A percentile compares a stretch with the other conserved stretches of the same genome.
Evolutionary conservation across 768 basidiomycete species (phyloP).

Genomic region (Rhodosporidiobolus odoratus): DNA sequence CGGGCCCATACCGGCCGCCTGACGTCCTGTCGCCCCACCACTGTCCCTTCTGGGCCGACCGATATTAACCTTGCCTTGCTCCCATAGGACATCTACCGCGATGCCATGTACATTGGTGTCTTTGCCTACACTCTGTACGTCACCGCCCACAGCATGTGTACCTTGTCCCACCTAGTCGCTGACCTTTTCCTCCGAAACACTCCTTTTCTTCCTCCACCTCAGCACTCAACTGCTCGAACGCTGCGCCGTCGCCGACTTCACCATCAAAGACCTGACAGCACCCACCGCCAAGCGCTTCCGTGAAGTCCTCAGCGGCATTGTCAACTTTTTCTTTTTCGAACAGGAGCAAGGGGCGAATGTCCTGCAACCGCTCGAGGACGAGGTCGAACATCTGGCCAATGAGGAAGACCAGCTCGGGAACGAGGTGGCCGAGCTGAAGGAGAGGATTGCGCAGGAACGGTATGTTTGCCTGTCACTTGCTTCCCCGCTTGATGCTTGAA

Average conservation of each 20-base stretch:
- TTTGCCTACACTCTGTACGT: slow-evolving; percentile 36
- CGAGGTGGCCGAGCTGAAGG: slow-evolving; percentile 17
- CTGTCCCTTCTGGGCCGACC: neutral
- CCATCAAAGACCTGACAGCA: slow-evolving; percentile 37
- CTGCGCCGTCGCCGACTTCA: slow-evolving; percentile 39
- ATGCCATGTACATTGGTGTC: slow-evolving; percentile 39
- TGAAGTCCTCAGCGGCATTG: slow-evolving; percentile 33
- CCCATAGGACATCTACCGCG: slow-evolving; percentile 37
- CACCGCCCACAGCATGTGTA: neutral
- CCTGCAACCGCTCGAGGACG: slow-evolving; percentile 29
- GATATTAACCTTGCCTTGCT: neutral
- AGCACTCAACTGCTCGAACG: slow-evolving; percentile 39
- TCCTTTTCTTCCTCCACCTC: neutral
- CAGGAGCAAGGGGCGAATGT: slow-evolving; percentile 32
- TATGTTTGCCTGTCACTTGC: neutral
- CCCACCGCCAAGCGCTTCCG: slow-evolving; percentile 34
- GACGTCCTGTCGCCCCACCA: too few relatives aligned
- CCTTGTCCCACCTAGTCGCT: neutral
- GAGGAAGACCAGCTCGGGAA: slow-evolving; percentile 25
- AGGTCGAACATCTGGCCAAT: slow-evolving; percentile 4
- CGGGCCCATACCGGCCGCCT: too few relatives aligned
- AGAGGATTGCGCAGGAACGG: slow-evolving; percentile 17
- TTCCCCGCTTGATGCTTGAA: too few relatives aligned
- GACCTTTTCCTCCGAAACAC: neutral
- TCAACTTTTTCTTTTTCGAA: slow-evolving; percentile 43